A percentile compares a stretch with the other conserved stretches of the same genome.
phyloP scores from a whole-genome alignment of 306 rosid species.

The Cucurbita maxima region DNA sequence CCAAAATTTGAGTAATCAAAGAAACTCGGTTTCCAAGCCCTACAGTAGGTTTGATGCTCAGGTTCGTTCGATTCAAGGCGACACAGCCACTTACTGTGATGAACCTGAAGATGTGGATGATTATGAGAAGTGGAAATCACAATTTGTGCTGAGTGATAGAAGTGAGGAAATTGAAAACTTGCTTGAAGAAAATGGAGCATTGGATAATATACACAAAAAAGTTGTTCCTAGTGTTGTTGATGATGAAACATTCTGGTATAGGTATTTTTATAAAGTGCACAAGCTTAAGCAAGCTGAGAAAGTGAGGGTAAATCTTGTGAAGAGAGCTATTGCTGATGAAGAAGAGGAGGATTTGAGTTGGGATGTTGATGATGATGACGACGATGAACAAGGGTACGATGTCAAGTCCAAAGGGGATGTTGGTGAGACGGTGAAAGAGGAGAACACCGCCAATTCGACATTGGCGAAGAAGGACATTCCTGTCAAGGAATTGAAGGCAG shows the following conservation, averaged over 20 bases:
- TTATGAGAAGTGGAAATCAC: constrained; percentile 39
- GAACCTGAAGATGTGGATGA: constrained; percentile 62
- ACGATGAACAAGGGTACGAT: constrained; percentile 3
- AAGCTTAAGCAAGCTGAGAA: constrained; percentile 56
- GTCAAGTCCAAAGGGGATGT: constrained; percentile 9
- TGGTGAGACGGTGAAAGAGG: background rate
- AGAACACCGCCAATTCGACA: constrained; percentile 6
- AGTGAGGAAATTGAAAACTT: constrained; percentile 40
- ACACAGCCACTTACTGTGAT: constrained; percentile 40
- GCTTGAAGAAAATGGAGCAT: constrained; percentile 37
- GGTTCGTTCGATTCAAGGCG: constrained; percentile 48
- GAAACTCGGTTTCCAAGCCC: constrained; percentile 29
- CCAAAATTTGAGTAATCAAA: constrained; percentile 12
- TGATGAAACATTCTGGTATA: constrained; percentile 50
- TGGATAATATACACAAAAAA: constrained; percentile 32
- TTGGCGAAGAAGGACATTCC: constrained; percentile 18
- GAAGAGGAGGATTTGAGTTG: constrained; percentile 84
- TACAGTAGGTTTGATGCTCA: constrained; percentile 66
- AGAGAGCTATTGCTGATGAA: constrained; percentile 39
- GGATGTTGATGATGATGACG: constrained; percentile 71
- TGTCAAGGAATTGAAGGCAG: constrained; percentile 12
- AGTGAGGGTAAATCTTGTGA: constrained; percentile 54
- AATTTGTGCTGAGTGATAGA: constrained; percentile 34
- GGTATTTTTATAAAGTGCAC: constrained; percentile 60
- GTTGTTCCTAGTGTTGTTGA: constrained; percentile 48